Evolutionary conservation across 1,139 yeast species (phyloP), one percentile per base, ranked within the genome.

Genomic region (Kodamaea alishanica): DNA sequence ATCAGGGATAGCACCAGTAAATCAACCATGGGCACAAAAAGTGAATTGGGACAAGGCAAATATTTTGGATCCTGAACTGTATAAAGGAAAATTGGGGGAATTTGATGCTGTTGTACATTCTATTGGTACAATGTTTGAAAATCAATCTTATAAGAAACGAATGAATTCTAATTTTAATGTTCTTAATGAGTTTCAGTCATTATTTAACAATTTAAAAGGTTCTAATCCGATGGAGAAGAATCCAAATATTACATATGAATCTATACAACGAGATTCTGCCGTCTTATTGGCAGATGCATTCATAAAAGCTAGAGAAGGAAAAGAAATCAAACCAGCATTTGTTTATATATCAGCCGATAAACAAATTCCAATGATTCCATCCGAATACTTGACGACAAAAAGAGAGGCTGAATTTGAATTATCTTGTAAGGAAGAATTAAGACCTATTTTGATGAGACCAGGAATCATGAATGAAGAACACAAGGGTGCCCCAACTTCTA

Each of bases 281-380:
- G 61, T 83, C 5, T 57, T 75, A 1, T 61, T 84, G 15, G 92
- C 89, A 0, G 76, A 79, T 35, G 69, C 81, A 0, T 72, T 77
- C 39, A 56, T 73, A 24, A 55, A 70, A 30, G 52, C 47, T 32
- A 40, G 31, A 31, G 34, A 47, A 49, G 30, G 38, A 20, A 23
- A 27, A 8, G 43, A 33, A 2, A 8, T 32, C 2, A 38, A 50
- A 5, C 77, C 80, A 1, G 60, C 80, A 0, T 82, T 82, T 54
- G 88, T 85, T 0, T 89, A 86, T 54, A 73, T 89, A 4, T 85
- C 95, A 0, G 96, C 96, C 0, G 94, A 85, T 48, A 69, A 71
- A 39, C 80, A 81, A 44, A 73, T 77, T 33, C 89, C 90, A 0
- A 60, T 82, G 24, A 67, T 85, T 2, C 92, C 94, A 1, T 54